phyloP scores from a whole-genome alignment of 345 rosid species.

The Eutrema yunnanense region DNA sequence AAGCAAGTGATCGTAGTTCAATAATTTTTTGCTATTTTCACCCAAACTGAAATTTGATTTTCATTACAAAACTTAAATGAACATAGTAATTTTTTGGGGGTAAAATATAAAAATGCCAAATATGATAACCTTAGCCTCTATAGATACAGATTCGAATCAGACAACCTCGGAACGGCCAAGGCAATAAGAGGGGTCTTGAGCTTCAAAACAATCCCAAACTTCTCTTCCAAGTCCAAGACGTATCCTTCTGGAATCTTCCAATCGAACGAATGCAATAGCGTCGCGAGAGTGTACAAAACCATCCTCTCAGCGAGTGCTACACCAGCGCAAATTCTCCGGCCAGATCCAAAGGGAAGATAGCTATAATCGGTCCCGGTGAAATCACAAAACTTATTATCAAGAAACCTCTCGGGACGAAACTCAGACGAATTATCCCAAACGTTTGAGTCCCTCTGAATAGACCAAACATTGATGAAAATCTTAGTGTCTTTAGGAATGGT shows the following conservation, averaged over 20 bases:
- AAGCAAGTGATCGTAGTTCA: neutral
- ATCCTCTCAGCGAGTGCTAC: conserved; percentile 69
- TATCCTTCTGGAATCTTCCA: conserved; percentile 43
- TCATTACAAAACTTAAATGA: neutral
- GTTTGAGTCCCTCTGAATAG: conserved; percentile 17
- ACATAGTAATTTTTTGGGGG: too few relatives aligned
- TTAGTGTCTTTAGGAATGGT: conserved; percentile 19
- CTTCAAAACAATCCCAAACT: conserved; percentile 74
- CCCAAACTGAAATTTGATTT: neutral
- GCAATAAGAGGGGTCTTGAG: conserved; percentile 45
- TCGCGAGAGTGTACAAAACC: conserved; percentile 52
- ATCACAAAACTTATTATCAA: conserved; percentile 32
- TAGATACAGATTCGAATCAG: conserved; percentile 17
- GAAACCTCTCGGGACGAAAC: conserved; percentile 20
- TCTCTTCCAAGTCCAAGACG: conserved; percentile 39
- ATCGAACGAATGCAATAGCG: conserved; percentile 65
- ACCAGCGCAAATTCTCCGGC: conserved; percentile 68
- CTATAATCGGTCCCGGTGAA: conserved; percentile 47
- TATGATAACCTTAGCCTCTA: neutral
- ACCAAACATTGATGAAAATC: conserved; percentile 26
- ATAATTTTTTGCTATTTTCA: neutral
- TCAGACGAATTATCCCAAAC: conserved; percentile 5
- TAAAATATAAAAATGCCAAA: neutral
- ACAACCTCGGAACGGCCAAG: conserved; percentile 50
- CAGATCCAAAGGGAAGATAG: conserved; percentile 74